Evolutionary conservation across 495 filamentous ascomycete genomes (phyloP).

Genomic region (Xylaria castorea): DNA sequence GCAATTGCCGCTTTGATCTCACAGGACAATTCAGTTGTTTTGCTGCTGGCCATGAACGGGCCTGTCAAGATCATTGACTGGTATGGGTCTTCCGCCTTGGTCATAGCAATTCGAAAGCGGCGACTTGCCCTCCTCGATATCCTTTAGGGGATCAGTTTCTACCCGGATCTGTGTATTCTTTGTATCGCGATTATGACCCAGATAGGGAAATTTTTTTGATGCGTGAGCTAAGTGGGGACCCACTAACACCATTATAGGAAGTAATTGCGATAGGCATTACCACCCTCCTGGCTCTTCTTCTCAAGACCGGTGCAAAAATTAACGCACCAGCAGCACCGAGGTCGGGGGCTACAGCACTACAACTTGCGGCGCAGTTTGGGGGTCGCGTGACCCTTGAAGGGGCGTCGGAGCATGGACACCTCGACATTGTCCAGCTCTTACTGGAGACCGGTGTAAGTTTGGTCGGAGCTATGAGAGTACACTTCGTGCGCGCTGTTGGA

Average conservation of each 20-base stretch:
- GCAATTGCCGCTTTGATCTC: background rate
- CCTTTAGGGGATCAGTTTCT: background rate
- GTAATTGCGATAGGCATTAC: background rate
- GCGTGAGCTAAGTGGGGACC: no score
- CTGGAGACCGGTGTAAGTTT: background rate
- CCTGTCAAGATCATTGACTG: background rate
- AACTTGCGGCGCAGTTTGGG: background rate
- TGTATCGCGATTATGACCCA: no score
- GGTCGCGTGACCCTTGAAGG: conserved; percentile 2
- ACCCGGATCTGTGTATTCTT: background rate
- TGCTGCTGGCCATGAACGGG: background rate
- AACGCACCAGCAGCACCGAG: background rate
- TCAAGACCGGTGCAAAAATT: background rate
- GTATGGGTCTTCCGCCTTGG: background rate
- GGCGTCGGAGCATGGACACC: conserved; percentile 1
- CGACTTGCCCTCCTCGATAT: background rate
- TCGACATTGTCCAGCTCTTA: conserved; percentile 1
- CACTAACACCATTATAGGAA: background rate
- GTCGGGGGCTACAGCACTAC: background rate
- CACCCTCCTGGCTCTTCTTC: background rate
- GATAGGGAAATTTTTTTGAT: no score
- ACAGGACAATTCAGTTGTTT: background rate
- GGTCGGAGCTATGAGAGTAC: background rate
- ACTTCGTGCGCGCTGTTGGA: background rate
- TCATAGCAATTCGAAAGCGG: background rate